Percentiles rank a stretch among this genome's conserved stretches.
Conservation (phyloP, 176 grass and related monocot species). For the Cocos nucifera region DNA sequence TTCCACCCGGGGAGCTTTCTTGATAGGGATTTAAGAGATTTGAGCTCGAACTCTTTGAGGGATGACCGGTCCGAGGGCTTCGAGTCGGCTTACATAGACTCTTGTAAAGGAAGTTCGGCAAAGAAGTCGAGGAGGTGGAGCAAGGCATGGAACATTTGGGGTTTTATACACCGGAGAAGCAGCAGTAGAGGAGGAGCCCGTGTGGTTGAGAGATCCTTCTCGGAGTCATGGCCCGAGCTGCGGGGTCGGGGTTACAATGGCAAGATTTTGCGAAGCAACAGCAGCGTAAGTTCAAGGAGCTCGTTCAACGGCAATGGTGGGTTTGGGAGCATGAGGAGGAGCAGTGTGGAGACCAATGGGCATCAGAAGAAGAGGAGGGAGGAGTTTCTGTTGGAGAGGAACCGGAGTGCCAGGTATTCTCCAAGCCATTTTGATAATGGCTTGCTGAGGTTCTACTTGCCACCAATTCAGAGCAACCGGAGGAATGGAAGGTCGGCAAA, state of each 20-base stretch:
- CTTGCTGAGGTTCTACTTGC: slow-evolving; percentile 24
- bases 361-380: slow-evolving; percentile 53
- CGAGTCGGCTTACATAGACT: slow-evolving; percentile 24
- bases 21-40: slow-evolving; percentile 23
- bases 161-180: slow-evolving; percentile 52
- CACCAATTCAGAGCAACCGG: slow-evolving; percentile 28
- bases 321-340: slow-evolving; percentile 41
- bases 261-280: slow-evolving; percentile 63
- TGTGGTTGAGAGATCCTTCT: slow-evolving; percentile 28
- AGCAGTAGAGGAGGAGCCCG: slow-evolving; percentile 25
- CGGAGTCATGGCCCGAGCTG: slow-evolving; percentile 41
- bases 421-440: slow-evolving; percentile 28
- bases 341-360: slow-evolving; percentile 28
- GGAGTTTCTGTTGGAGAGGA: slow-evolving; percentile 56
- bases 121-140: slow-evolving; percentile 67
- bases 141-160: slow-evolving; percentile 79
- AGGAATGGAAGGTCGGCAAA: slow-evolving; percentile 23
- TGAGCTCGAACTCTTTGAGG: slow-evolving; percentile 21
- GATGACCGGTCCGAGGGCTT: slow-evolving; percentile 46
- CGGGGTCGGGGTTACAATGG: slow-evolving; percentile 34
- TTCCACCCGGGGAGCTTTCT: slow-evolving; percentile 27
- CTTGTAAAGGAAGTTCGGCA: not conserved
- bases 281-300: slow-evolving; percentile 52
- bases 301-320: slow-evolving; percentile 30
- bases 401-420: slow-evolving; percentile 46